phyloP scores from a whole-genome alignment of 139 green algal genomes.

The Haematococcus sp. region DNA sequence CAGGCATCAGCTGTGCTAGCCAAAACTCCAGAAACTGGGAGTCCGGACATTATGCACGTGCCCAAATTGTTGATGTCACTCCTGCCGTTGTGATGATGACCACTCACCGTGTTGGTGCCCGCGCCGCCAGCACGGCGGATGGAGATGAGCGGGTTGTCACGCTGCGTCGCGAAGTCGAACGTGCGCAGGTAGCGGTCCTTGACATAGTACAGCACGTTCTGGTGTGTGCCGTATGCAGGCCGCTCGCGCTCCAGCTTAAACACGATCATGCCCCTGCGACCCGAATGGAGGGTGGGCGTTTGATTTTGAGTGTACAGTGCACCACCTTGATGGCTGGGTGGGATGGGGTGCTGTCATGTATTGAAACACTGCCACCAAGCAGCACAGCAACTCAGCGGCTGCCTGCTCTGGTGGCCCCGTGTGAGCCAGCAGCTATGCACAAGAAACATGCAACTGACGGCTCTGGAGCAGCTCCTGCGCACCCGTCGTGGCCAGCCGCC shows the following conservation, averaged over 20 bases:
- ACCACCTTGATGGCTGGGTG: too few species aligned
- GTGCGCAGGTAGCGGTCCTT: slow-evolving; percentile 96
- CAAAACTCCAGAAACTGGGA: too few species aligned
- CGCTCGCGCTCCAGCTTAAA: slow-evolving; percentile 99
- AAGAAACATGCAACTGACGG: too few species aligned
- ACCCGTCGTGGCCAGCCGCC: slow-evolving; percentile 95
- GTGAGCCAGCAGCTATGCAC: too few species aligned
- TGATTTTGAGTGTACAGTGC: neutral
- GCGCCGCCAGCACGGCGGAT: slow-evolving; percentile 63
- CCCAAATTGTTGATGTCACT: too few species aligned
- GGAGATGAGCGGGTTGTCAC: slow-evolving; percentile 90
- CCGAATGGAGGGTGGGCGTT: neutral
- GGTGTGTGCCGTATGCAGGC: slow-evolving; percentile 84
- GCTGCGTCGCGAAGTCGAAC: slow-evolving; percentile 84
- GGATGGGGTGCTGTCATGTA: too few species aligned
- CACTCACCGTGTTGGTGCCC: slow-evolving; percentile 43
- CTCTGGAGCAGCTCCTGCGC: neutral
- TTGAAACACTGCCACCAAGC: too few species aligned
- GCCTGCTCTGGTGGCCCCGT: too few species aligned
- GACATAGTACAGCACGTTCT: slow-evolving; percentile 91
- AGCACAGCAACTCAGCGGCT: too few species aligned
- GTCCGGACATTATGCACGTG: neutral
- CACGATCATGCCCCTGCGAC: slow-evolving; percentile 95
- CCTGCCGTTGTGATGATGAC: too few species aligned
- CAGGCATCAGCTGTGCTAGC: too few species aligned